Conservation (phyloP, 805 yeast genomes). For the Candida incommunis region DNA sequence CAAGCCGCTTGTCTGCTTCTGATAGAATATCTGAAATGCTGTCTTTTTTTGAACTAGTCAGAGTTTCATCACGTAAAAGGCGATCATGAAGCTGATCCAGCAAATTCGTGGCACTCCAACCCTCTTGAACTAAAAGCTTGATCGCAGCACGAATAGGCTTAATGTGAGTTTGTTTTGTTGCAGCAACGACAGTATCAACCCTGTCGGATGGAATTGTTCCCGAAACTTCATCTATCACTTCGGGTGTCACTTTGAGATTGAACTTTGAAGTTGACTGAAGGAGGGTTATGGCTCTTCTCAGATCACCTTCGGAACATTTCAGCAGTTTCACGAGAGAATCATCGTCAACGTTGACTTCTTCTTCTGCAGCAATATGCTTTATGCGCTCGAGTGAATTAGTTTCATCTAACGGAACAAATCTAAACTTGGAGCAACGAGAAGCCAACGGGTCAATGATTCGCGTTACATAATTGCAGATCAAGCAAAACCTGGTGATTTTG, state of each 20-base stretch:
- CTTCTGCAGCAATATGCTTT: conserved; percentile 39
- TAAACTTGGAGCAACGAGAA: conserved; percentile 88
- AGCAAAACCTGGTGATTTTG: conserved; percentile 78
- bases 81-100: conserved; percentile 57
- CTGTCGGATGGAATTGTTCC: conserved; percentile 51
- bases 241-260: conserved; percentile 25
- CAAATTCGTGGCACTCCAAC: conserved; percentile 70
- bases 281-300: conserved; percentile 82
- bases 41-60: conserved; percentile 44
- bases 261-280: conserved; percentile 67
- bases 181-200: conserved; percentile 28
- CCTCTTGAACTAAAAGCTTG: conserved; percentile 32
- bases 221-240: conserved; percentile 52
- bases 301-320: conserved; percentile 72
- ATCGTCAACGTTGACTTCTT: conserved; percentile 29
- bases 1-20: conserved; percentile 57
- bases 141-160: conserved; percentile 23
- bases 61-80: conserved; percentile 40
- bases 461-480: conserved; percentile 92
- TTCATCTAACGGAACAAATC: conserved; percentile 69
- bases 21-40: conserved; percentile 50
- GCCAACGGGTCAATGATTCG: conserved; percentile 94
- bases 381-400: conserved; percentile 58
- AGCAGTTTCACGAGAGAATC: conserved; percentile 53
- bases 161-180: conserved; percentile 27